These are phyloP conservation scores for Phytophthora meadii DNA, from an alignment of 352 stramenopile species.

Conservation along the genomic window DNA sequence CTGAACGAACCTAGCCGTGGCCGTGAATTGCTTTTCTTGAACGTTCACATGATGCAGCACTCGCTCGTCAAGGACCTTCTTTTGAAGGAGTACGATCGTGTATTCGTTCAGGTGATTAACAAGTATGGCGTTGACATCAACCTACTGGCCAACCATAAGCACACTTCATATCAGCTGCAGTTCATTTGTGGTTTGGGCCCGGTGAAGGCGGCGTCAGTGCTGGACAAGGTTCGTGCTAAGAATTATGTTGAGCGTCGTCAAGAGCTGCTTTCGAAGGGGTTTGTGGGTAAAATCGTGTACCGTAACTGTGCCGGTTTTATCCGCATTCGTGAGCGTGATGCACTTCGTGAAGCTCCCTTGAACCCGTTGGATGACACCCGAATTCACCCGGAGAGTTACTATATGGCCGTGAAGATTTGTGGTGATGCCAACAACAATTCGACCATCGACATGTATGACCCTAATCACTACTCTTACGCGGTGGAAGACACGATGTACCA, in stretches of 20 bases:
- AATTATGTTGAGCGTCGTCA: constrained; percentile 89
- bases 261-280: constrained; percentile 84
- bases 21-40: constrained; percentile 85
- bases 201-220: constrained; percentile 78
- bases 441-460: constrained; percentile 92
- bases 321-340: constrained; percentile 87
- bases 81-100: constrained; percentile 85
- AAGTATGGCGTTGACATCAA: constrained; percentile 92
- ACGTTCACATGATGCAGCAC: constrained; percentile 88
- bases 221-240: constrained; percentile 87
- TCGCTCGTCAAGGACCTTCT: constrained; percentile 87
- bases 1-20: constrained; percentile 82
- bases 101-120: constrained; percentile 88
- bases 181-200: constrained; percentile 88
- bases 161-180: constrained; percentile 87
- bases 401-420: constrained; percentile 93
- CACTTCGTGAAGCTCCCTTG: constrained; percentile 81
- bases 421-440: constrained; percentile 92
- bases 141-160: constrained; percentile 88
- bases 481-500: constrained; percentile 94
- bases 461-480: constrained; percentile 90
- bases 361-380: constrained; percentile 90
- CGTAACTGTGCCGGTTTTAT: constrained; percentile 89
- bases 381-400: constrained; percentile 92
- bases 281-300: constrained; percentile 89